phyloP scores from a whole-genome alignment of 495 filamentous ascomycete genomes.

The Acidomyces sp. region DNA sequence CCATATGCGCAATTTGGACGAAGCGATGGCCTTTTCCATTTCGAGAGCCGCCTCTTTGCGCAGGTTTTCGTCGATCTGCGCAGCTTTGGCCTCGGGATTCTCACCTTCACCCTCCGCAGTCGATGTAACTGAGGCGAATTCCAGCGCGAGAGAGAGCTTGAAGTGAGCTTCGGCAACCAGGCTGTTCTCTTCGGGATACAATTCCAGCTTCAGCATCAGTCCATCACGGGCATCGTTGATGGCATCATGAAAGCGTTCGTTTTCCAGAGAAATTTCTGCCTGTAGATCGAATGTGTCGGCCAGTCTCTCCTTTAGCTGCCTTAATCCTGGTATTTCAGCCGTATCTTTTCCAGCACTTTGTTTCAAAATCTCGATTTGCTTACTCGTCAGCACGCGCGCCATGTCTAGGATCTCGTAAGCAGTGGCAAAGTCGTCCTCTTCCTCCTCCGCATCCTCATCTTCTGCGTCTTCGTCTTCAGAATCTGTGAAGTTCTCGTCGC shows the following conservation, averaged over 20 bases:
- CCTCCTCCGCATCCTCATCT: constrained; percentile 36
- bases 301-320: constrained; percentile 64
- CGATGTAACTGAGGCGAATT: constrained; percentile 74
- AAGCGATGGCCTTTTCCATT: constrained; percentile 71
- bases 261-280: constrained; percentile 88
- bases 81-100: constrained; percentile 28
- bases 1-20: constrained; percentile 59
- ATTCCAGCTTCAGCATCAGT: constrained; percentile 57
- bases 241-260: constrained; percentile 72
- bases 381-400: constrained; percentile 64
- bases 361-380: constrained; percentile 37
- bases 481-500: constrained; percentile 82
- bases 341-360: constrained; percentile 39
- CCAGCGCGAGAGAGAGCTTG: constrained; percentile 87
- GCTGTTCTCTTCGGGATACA: constrained; percentile 66
- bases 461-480: constrained; percentile 65
- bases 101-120: constrained; percentile 33
- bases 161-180: constrained; percentile 86
- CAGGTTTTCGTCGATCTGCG: constrained; percentile 48
- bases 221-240: constrained; percentile 65
- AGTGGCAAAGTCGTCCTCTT: constrained; percentile 79
- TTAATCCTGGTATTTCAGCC: constrained; percentile 27
- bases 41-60: constrained; percentile 63
- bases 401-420: constrained; percentile 90
- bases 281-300: constrained; percentile 86